Percentiles rank a stretch among this genome's conserved stretches.
phyloP scores from a whole-genome alignment of 2,329 filamentous ascomycete genomes.

The Knoxdaviesia capensis region DNA sequence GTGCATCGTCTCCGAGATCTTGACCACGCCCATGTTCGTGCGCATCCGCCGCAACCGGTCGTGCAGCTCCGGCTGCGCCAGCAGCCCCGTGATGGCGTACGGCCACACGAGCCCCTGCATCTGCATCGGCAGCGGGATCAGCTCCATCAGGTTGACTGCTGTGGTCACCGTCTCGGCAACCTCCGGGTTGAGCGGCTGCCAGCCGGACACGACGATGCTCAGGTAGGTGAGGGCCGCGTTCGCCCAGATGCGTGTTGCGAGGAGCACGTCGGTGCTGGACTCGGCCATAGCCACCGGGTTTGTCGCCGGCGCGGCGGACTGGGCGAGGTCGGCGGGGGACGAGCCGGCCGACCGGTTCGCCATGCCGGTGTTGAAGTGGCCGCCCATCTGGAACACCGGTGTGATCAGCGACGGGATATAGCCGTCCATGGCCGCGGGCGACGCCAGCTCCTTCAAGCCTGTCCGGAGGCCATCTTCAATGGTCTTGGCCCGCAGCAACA shows the following conservation, averaged over 20 bases:
- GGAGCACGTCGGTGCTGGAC: neutral
- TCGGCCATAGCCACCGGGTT: too few species aligned
- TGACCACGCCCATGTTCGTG: slow-evolving; percentile 18
- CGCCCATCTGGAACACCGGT: neutral
- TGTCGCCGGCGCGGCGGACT: too few species aligned
- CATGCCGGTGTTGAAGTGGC: neutral
- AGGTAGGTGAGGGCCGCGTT: slow-evolving; percentile 26
- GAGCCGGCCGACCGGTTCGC: neutral
- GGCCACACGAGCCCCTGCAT: slow-evolving; percentile 19
- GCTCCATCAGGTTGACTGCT: slow-evolving; percentile 11
- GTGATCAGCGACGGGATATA: too few species aligned
- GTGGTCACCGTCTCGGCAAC: slow-evolving; percentile 14
- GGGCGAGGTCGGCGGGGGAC: slow-evolving; percentile 1
- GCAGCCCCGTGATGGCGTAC: slow-evolving; percentile 20
- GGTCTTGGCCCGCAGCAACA: slow-evolving; percentile 21
- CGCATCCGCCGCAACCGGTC: slow-evolving; percentile 20
- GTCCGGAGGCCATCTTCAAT: slow-evolving; percentile 18
- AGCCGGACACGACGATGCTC: slow-evolving; percentile 25
- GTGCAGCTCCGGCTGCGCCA: slow-evolving; percentile 19
- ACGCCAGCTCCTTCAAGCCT: slow-evolving; percentile 11
- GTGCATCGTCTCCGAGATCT: slow-evolving; percentile 23
- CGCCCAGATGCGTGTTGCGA: slow-evolving; percentile 22
- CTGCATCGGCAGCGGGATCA: slow-evolving; percentile 14
- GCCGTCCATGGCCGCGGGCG: too few species aligned
- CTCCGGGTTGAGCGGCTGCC: slow-evolving; percentile 24